Conservation (phyloP, 192 early-diverging fungal species). For the Paraglomus brasilianum region DNA sequence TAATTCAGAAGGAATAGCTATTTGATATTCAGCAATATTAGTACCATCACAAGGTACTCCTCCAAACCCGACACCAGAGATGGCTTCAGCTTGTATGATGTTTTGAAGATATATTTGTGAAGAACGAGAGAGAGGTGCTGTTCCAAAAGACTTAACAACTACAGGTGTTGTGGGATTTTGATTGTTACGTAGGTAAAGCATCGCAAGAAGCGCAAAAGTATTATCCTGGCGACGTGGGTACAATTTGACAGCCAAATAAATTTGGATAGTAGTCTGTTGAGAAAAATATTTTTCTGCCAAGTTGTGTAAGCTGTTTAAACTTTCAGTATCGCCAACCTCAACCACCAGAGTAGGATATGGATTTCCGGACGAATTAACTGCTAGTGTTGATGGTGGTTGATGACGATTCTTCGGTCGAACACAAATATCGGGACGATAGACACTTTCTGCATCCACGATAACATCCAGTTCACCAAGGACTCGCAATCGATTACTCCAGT, state of each 20-base stretch:
- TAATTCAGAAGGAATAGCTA: slow-evolving; percentile 21
- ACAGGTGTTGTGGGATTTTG: slow-evolving; percentile 25
- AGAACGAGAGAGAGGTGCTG: slow-evolving; percentile 14
- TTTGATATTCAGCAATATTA: slow-evolving; percentile 13
- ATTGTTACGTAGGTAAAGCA: slow-evolving; percentile 28
- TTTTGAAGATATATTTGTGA: too few species aligned
- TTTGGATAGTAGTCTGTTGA: slow-evolving; percentile 22
- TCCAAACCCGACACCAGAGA: slow-evolving; percentile 9
- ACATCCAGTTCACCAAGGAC: background rate
- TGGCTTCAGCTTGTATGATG: background rate
- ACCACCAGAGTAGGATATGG: slow-evolving; percentile 28
- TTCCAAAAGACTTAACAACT: slow-evolving; percentile 11
- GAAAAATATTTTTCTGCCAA: slow-evolving; percentile 16
- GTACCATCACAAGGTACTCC: slow-evolving; percentile 6
- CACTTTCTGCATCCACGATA: background rate
- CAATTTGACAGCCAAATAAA: slow-evolving; percentile 25
- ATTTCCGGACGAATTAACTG: slow-evolving; percentile 9
- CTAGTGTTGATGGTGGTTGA: slow-evolving; percentile 16
- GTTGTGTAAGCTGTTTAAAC: background rate
- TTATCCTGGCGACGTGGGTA: slow-evolving; percentile 4
- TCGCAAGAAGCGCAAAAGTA: slow-evolving; percentile 19
- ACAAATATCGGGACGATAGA: slow-evolving; percentile 11
- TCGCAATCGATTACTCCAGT: background rate
- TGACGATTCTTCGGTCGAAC: background rate
- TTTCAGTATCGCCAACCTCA: slow-evolving; percentile 16